These are phyloP conservation scores for Serendipita sp. DNA, from an alignment of 768 basidiomycete genomes.

Conservation along the genomic window DNA sequence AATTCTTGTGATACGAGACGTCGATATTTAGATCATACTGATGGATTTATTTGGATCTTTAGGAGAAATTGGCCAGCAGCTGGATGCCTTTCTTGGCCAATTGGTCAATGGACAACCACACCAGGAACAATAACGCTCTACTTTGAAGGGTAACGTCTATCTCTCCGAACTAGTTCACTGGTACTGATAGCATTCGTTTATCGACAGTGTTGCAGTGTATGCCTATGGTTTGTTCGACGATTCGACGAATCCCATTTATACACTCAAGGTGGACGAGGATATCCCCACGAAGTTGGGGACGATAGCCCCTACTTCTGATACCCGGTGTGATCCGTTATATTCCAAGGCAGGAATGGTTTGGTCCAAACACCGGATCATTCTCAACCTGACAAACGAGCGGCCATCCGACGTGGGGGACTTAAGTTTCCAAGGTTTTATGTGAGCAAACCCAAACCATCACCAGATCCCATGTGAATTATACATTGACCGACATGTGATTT, in stretches of 20 bases:
- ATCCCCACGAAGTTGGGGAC: background rate
- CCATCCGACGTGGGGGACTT: background rate
- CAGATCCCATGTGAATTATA: background rate
- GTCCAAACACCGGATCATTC: background rate
- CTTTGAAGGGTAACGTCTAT: background rate
- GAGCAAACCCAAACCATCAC: background rate
- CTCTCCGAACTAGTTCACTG: background rate
- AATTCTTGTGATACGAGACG: too few relatives aligned
- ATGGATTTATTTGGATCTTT: background rate
- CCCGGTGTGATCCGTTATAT: background rate
- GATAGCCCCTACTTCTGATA: background rate
- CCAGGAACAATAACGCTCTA: background rate
- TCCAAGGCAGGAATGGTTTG: background rate
- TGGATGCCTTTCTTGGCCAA: background rate
- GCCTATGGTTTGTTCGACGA: background rate
- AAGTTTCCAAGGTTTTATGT: background rate
- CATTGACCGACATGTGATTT: background rate
- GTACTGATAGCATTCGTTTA: background rate
- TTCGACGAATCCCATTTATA: background rate
- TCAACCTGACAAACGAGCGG: background rate
- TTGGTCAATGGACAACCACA: background rate
- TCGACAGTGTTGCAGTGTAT: background rate
- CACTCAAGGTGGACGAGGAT: background rate
- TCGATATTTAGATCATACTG: background rate
- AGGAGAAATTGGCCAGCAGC: background rate